These are phyloP conservation scores for Eremochloa ophiuroides DNA, from an alignment of 176 grass and related monocot genomes.

Conservation along the genomic window DNA sequence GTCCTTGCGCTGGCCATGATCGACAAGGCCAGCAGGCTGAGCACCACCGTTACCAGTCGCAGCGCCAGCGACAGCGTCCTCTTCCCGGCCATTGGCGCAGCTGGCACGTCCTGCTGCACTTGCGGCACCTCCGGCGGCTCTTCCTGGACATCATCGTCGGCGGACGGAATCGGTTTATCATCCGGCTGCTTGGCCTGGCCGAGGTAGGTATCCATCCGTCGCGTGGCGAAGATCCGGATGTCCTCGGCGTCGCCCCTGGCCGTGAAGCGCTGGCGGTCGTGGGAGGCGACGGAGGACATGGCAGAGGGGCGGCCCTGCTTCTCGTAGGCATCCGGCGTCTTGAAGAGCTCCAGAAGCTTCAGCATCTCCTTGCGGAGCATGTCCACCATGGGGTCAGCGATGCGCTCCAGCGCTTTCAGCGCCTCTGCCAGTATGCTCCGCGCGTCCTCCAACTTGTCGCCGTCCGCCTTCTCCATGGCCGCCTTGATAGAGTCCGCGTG, in stretches of 20 bases:
- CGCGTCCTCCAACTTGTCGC: not conserved
- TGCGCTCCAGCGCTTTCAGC: not conserved
- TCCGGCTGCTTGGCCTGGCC: too few species aligned
- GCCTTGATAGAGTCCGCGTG: not conserved
- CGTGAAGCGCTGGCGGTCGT: too few species aligned
- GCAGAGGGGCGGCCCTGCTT: too few species aligned
- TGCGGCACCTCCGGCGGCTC: not conserved
- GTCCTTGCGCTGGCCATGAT: slow-evolving; percentile 50
- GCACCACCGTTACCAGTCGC: slow-evolving; percentile 35
- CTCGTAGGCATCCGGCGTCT: too few species aligned
- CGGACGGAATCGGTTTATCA: too few species aligned
- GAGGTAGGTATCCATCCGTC: too few species aligned
- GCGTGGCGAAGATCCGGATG: too few species aligned
- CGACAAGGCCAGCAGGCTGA: slow-evolving; percentile 51
- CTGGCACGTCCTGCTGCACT: too few species aligned
- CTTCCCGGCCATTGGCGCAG: not conserved
- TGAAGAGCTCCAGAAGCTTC: not conserved
- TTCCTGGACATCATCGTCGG: not conserved
- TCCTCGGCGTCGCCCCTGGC: too few species aligned
- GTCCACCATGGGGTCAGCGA: not conserved
- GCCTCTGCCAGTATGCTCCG: not conserved
- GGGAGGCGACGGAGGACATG: too few species aligned
- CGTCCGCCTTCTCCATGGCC: not conserved
- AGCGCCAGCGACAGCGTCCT: slow-evolving; percentile 22
- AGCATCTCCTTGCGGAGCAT: not conserved